Conservation (phyloP, 768 basidiomycete species). For the Boletus insuetus region DNA sequence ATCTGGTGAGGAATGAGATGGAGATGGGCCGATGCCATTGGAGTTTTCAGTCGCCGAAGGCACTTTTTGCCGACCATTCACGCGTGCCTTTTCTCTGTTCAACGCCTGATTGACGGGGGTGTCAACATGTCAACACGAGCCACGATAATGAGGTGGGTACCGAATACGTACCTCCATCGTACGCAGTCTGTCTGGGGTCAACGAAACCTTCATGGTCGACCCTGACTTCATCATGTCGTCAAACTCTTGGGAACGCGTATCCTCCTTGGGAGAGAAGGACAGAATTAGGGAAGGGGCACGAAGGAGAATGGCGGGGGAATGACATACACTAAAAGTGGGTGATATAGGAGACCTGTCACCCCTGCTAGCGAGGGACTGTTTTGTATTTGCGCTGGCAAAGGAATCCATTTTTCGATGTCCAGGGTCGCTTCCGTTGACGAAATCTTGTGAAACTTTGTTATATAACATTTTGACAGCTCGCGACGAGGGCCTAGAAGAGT, state of each 20-base stretch:
- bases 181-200: slow-evolving; percentile 90
- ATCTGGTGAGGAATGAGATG: slow-evolving; percentile 19
- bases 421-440: slow-evolving; percentile 39
- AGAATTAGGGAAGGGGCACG: not conserved
- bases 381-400: slow-evolving; percentile 48
- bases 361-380: slow-evolving; percentile 33
- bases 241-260: slow-evolving; percentile 70
- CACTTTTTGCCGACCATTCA: slow-evolving; percentile 28
- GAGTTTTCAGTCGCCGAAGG: slow-evolving; percentile 23
- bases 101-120: slow-evolving; percentile 44
- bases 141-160: slow-evolving; percentile 16
- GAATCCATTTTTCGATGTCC: slow-evolving; percentile 58
- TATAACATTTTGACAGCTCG: slow-evolving; percentile 59
- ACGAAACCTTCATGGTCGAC: slow-evolving; percentile 91
- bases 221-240: slow-evolving; percentile 90
- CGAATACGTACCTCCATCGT: slow-evolving; percentile 80
- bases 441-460: slow-evolving; percentile 40
- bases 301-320: slow-evolving; percentile 2
- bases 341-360: slow-evolving; percentile 35
- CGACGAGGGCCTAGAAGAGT: slow-evolving; percentile 51
- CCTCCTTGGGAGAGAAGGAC: slow-evolving; percentile 42
- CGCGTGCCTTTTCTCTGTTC: slow-evolving; percentile 66
- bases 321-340: slow-evolving; percentile 33
- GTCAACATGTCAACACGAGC: slow-evolving; percentile 3
- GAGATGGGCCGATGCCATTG: slow-evolving; percentile 15